phyloP scores from a whole-genome alignment of 345 rosid genomes.

The Arabidopsis arenosa region DNA sequence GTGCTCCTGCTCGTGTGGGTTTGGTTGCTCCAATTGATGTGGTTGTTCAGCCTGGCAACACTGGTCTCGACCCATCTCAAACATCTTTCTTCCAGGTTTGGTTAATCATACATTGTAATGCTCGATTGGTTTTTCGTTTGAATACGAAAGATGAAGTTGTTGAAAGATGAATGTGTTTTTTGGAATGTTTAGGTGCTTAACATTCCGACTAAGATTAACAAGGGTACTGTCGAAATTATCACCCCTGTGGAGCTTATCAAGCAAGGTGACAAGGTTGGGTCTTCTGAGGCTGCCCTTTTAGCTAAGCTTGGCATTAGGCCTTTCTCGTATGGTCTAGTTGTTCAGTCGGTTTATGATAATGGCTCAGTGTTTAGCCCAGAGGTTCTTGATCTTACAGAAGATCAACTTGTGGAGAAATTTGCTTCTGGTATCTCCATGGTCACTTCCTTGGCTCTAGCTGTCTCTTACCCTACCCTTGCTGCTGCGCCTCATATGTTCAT shows the following conservation, averaged over 20 bases:
- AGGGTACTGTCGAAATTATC: constrained; percentile 93
- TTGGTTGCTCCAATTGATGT: constrained; percentile 94
- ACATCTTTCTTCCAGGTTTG: constrained; percentile 95
- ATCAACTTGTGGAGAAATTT: constrained; percentile 74
- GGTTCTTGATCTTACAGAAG: constrained; percentile 84
- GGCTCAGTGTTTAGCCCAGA: constrained; percentile 89
- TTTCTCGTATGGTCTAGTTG: constrained; percentile 84
- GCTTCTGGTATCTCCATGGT: constrained; percentile 81
- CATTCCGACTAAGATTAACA: constrained; percentile 94
- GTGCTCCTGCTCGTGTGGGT: constrained; percentile 99
- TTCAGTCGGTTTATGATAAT: constrained; percentile 67
- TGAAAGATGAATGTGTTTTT: background rate
- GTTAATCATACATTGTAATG: background rate
- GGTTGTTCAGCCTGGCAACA: constrained; percentile 95
- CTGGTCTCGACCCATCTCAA: constrained; percentile 95
- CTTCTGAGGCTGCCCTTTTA: constrained; percentile 93
- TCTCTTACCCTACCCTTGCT: constrained; percentile 83
- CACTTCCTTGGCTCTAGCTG: constrained; percentile 68
- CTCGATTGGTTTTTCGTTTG: background rate
- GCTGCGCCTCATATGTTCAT: constrained; percentile 91
- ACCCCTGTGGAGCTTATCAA: constrained; percentile 87
- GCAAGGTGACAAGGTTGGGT: constrained; percentile 95
- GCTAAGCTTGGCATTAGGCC: constrained; percentile 91
- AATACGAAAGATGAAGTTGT: background rate
- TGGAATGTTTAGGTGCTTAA: constrained; percentile 67